Conservation (phyloP, 345 rosid genomes). For the Luvunga scandens region DNA sequence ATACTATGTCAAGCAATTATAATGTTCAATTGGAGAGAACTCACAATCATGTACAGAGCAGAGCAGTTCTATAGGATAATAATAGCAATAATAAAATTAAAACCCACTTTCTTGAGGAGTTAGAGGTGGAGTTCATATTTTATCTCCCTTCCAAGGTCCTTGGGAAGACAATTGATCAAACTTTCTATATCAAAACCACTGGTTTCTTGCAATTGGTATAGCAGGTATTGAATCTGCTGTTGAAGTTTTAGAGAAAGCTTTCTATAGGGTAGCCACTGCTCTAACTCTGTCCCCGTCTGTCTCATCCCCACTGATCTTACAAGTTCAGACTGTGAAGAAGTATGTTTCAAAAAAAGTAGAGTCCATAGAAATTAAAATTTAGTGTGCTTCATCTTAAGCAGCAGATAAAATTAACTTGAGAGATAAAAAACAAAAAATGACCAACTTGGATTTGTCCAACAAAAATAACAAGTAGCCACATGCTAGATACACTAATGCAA, state of each 20-base stretch:
- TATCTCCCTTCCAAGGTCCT: conserved; percentile 69
- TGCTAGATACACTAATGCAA: background rate
- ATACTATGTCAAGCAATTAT: too few relatives aligned
- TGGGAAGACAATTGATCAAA: conserved; percentile 62
- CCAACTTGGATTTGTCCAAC: background rate
- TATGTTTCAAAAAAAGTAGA: background rate
- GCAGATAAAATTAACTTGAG: too few relatives aligned
- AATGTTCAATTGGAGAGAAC: too few relatives aligned
- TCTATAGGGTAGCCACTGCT: background rate
- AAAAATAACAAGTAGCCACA: background rate
- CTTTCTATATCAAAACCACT: conserved; percentile 64
- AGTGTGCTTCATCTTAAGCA: too few relatives aligned
- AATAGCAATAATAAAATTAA: too few relatives aligned
- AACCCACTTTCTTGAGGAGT: conserved; percentile 57
- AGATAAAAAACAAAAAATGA: background rate
- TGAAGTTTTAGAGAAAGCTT: background rate
- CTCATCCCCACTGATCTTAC: background rate
- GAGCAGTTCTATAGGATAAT: too few relatives aligned
- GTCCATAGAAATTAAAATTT: too few relatives aligned
- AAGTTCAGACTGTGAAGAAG: background rate
- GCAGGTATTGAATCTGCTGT: too few relatives aligned
- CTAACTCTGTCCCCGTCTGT: background rate
- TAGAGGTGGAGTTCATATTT: conserved; percentile 74
- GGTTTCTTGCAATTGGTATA: conserved; percentile 37
- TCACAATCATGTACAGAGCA: too few relatives aligned